Conservation (phyloP, 495 filamentous ascomycete species). For the Lepidopterella palustris region DNA sequence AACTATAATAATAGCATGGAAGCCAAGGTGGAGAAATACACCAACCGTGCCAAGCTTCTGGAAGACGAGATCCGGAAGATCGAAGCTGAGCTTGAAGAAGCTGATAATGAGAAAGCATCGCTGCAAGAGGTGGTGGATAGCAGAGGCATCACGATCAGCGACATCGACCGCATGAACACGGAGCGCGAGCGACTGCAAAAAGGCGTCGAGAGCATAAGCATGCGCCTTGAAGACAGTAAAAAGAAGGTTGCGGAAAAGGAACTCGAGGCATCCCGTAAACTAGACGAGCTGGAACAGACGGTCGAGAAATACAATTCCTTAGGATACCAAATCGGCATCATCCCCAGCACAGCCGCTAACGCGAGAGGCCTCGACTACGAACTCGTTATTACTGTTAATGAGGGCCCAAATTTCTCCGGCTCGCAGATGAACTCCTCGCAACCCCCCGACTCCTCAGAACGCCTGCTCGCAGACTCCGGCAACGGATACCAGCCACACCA, state of each 20-base stretch:
- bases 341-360: slow-evolving; percentile 74
- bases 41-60: slow-evolving; percentile 64
- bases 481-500: slow-evolving; percentile 87
- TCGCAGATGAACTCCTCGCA: slow-evolving; percentile 59
- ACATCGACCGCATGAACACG: slow-evolving; percentile 97
- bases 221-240: slow-evolving; percentile 74
- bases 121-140: slow-evolving; percentile 81
- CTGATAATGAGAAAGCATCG: slow-evolving; percentile 69
- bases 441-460: slow-evolving; percentile 46
- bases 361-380: slow-evolving; percentile 81
- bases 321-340: slow-evolving; percentile 86
- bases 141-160: slow-evolving; percentile 88
- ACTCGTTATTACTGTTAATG: slow-evolving; percentile 60
- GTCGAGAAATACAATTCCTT: slow-evolving; percentile 88
- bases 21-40: slow-evolving; percentile 76
- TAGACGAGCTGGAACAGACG: slow-evolving; percentile 81
- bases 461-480: slow-evolving; percentile 69
- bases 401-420: slow-evolving; percentile 65
- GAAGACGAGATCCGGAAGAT: slow-evolving; percentile 74
- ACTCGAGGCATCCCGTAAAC: slow-evolving; percentile 66
- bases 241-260: slow-evolving; percentile 76
- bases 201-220: slow-evolving; percentile 65
- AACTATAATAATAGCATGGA: slow-evolving; percentile 77
- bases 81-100: slow-evolving; percentile 65
- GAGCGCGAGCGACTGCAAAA: slow-evolving; percentile 88